phyloP scores from a whole-genome alignment of 164 flowering plant genomes.

The Magnolia kwangsiensis region DNA sequence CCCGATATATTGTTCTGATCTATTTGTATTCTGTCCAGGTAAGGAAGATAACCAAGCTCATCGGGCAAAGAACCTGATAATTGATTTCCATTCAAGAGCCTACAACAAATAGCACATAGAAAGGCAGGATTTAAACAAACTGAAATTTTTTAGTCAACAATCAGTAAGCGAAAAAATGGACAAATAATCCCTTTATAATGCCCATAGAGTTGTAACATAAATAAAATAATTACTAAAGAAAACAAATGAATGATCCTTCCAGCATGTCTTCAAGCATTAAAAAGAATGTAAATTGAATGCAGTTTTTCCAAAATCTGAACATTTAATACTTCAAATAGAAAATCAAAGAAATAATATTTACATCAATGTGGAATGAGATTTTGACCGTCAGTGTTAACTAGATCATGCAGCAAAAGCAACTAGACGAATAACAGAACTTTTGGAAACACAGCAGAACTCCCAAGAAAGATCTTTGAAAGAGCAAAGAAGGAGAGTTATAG shows the following conservation, averaged over 20 bases:
- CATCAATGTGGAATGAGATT: too few species aligned
- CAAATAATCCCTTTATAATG: background rate
- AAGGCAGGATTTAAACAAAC: background rate
- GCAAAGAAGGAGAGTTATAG: too few species aligned
- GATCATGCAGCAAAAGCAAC: too few species aligned
- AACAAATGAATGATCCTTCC: background rate
- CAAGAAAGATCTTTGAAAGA: too few species aligned
- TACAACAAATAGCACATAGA: constrained; percentile 27
- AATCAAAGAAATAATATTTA: too few species aligned
- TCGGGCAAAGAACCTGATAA: constrained; percentile 68
- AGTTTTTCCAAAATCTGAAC: too few species aligned
- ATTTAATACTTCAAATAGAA: too few species aligned
- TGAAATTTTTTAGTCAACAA: background rate
- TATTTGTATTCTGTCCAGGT: constrained; percentile 57
- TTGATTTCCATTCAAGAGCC: constrained; percentile 82
- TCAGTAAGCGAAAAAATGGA: background rate
- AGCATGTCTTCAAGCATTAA: background rate
- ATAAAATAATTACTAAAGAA: background rate
- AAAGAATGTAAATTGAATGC: background rate
- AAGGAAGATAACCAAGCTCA: constrained; percentile 71
- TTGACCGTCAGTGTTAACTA: too few species aligned
- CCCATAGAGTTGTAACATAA: background rate
- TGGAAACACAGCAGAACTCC: too few species aligned
- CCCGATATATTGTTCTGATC: constrained; percentile 75
- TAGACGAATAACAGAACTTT: too few species aligned